These are phyloP conservation scores for Penicillium roqueforti DNA, from an alignment of 495 filamentous ascomycete genomes.

Conservation along the genomic window DNA sequence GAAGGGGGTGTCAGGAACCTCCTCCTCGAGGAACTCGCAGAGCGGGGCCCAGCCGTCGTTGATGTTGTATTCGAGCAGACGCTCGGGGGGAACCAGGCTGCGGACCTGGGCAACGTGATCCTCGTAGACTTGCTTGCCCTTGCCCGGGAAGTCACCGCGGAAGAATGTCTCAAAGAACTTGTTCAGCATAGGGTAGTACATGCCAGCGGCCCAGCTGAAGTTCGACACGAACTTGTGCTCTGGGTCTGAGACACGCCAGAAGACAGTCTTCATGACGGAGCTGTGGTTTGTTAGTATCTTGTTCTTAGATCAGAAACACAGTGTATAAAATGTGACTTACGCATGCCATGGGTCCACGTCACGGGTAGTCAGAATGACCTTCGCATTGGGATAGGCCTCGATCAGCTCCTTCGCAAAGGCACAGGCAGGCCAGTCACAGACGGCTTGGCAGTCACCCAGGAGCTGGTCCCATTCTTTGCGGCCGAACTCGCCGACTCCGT, in stretches of 20 bases:
- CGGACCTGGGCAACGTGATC: slow-evolving; percentile 45
- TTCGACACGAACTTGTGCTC: slow-evolving; percentile 49
- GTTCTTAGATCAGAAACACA: neutral
- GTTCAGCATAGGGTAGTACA: slow-evolving; percentile 58
- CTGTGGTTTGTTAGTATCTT: slow-evolving; percentile 17
- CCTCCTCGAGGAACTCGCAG: slow-evolving; percentile 61
- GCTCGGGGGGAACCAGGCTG: slow-evolving; percentile 42
- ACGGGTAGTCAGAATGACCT: slow-evolving; percentile 60
- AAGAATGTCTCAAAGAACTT: slow-evolving; percentile 57
- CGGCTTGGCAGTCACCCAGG: slow-evolving; percentile 60
- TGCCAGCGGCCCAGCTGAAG: slow-evolving; percentile 53
- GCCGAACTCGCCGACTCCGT: slow-evolving; percentile 56
- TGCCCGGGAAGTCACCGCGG: slow-evolving; percentile 47
- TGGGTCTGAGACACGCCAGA: slow-evolving; percentile 53
- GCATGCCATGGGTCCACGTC: slow-evolving; percentile 58
- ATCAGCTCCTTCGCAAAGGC: slow-evolving; percentile 65
- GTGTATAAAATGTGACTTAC: slow-evolving; percentile 19
- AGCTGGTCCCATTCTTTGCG: slow-evolving; percentile 65
- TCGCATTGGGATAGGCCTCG: slow-evolving; percentile 65
- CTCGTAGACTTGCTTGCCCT: slow-evolving; percentile 49
- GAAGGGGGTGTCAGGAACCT: slow-evolving; percentile 49
- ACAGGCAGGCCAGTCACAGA: slow-evolving; percentile 63
- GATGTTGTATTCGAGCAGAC: slow-evolving; percentile 61
- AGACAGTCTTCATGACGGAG: slow-evolving; percentile 50
- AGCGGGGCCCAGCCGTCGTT: slow-evolving; percentile 64